Conservation (phyloP, 768 basidiomycete genomes). For the Lentinula guzmanii region DNA sequence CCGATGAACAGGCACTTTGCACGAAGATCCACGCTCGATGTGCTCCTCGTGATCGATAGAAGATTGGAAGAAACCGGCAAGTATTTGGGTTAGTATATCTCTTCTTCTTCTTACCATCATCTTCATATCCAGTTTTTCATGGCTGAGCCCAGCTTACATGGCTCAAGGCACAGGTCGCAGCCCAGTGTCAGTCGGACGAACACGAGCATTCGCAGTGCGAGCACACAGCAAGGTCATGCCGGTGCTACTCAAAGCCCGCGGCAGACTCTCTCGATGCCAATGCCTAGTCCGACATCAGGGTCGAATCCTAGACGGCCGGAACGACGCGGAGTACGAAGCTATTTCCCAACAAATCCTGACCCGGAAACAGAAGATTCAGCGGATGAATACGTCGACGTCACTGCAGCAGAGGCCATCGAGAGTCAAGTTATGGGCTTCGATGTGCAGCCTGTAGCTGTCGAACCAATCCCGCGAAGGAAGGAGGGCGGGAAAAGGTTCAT, state of each 20-base stretch:
- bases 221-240: neutral
- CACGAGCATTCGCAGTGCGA: neutral
- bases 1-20: neutral
- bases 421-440: neutral
- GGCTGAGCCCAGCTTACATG: neutral
- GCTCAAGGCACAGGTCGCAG: conserved; percentile 2
- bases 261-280: neutral
- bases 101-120: neutral
- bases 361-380: neutral
- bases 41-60: neutral
- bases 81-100: neutral
- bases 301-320: neutral
- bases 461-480: neutral
- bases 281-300: neutral
- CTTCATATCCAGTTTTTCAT: neutral
- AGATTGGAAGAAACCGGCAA: neutral
- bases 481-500: neutral
- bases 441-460: neutral
- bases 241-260: neutral
- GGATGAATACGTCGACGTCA: neutral
- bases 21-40: neutral
- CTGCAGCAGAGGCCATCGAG: neutral
- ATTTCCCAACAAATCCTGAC: neutral
- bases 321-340: neutral
- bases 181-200: neutral